These are phyloP conservation scores for Calcarisporium arbuscula DNA, from an alignment of 2,329 filamentous ascomycete genomes.

Conservation along the genomic window DNA sequence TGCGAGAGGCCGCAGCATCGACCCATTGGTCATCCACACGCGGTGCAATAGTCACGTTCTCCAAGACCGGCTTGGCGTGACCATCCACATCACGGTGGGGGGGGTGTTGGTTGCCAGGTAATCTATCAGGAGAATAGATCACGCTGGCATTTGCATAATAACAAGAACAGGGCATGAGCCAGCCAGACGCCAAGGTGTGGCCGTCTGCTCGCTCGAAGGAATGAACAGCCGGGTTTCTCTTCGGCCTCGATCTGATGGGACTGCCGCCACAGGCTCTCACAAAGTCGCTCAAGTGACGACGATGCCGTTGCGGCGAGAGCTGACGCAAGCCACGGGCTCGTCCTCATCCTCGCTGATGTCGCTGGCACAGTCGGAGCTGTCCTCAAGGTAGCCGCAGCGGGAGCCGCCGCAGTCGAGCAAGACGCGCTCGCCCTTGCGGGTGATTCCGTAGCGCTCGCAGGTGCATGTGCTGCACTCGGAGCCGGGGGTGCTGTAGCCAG, in stretches of 20 bases:
- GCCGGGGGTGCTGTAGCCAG: constrained; percentile 72
- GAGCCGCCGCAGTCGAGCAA: constrained; percentile 92
- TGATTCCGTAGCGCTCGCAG: constrained; percentile 96
- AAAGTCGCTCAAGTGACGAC: constrained; percentile 39
- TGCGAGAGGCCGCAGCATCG: constrained; percentile 48
- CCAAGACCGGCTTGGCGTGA: constrained; percentile 40
- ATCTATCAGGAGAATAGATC: constrained; percentile 15
- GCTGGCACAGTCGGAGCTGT: constrained; percentile 63
- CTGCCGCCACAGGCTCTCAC: constrained; percentile 3
- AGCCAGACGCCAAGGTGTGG: constrained; percentile 20
- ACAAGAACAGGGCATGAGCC: constrained; percentile 22
- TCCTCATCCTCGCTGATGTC: constrained; percentile 53
- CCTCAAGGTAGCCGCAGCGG: constrained; percentile 76
- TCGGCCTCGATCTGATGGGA: constrained; percentile 13
- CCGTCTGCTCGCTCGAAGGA: constrained; percentile 22
- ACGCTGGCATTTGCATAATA: constrained; percentile 20
- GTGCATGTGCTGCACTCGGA: constrained; percentile 77
- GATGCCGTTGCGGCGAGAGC: constrained; percentile 58
- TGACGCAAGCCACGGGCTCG: constrained; percentile 33
- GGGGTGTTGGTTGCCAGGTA: constrained; percentile 17
- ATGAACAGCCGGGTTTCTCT: constrained; percentile 28
- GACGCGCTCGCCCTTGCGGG: constrained; percentile 84
- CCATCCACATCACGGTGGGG: constrained; percentile 22
- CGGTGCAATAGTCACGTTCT: constrained; percentile 15
- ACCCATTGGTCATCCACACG: constrained; percentile 37